Evolutionary conservation across 1,284 basidiomycete genomes (phyloP), one percentile per base, ranked within the genome.

Genomic region (Ustanciosporium gigantosporum): DNA sequence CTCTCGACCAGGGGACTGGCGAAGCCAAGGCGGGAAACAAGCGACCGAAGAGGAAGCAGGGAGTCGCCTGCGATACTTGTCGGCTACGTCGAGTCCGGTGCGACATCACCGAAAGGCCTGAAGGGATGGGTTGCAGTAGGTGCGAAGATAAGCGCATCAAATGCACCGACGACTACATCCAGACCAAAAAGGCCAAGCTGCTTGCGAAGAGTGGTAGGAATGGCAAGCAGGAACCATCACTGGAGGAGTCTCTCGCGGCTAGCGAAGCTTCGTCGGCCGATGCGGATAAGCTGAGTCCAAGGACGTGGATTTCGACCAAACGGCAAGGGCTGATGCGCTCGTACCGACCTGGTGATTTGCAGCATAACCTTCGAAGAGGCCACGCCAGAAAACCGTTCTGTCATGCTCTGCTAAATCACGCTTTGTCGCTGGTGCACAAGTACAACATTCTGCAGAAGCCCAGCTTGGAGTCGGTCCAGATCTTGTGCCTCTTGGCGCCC

Each of bases 11-110:
- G 0, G 25, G 38, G 4, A 55, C 47, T 21, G 42, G 36, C 7
- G 50, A 55, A 15, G 46, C 47, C 14, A 39, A 21, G 32, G 21
- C 41, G 5, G 25, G 48, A 31, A 7, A 32, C n/a, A 53, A 57
- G 50, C 53, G 66, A 22, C 68, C 69, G 8, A 75, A 75, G 48
- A 66, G 74, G 13, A 71, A 74, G 31, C 74, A 76, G 50, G 74
- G 74, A 9, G 74, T 76, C 3, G 74, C 74, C 7, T 76, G 74
- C 42, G 74, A 76, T 29, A 73, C 72, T 6, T 76, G 74, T 43
- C 73, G 72, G 14, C 46, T 76, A 20, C 61, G 74, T 8, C 52
- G 74, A 25, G 69, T 76, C 19, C 46, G 74, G 15, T 76, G 74
- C 50, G 72, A 74, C 35, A 35, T 74, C 20, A 73, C 68, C 21